Evolutionary conservation across 148 eudicot species (phyloP), one percentile per base, ranked within the genome.

Genomic region (Amaranthus palmeri): DNA sequence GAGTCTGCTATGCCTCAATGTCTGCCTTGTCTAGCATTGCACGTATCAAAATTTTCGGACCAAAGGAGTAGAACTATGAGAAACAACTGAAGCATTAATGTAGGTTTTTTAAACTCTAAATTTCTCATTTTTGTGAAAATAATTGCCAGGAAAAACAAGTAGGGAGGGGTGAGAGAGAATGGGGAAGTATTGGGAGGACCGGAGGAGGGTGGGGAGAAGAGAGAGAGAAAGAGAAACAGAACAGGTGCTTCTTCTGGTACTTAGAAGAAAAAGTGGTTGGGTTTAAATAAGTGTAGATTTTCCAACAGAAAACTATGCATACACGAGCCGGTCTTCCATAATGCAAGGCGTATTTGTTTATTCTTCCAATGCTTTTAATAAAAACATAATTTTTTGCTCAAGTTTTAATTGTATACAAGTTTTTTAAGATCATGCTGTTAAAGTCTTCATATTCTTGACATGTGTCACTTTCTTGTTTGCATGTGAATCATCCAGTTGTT

Each of bases 311-410:
- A 65, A 68, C 77, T 73, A 72, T 67, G 73, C 68, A 73, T 68
- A 68, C 70, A 74, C 62, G 64, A 74, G 77, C 74, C 72, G 54
- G 41, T 69, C 58, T 53, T 52, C 50, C 64, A 72, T 72, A 68
- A 78, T 73, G 69, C 52, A 68, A 72, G 76, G 53, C 64, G 47
- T 78, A 67, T 78, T 68, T 78, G 81, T 78, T 78, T 77, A 72
- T 78, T 78, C 72, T 45, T 52, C 47, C 25, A 53, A 59, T 67
- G 70, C 67, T 72, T 66, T 64, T 61, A 66, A 68, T 67, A 53
- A 51, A 53, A 49, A 7, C 40, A 72, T 72, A 54, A 61, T 61
- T 68, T 57, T 41, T 18, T 50, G 49, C 54, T 54, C 61, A 54
- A 53, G 61, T 55, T 45, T 41, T 13, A 43, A 7, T 40, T 50